These are phyloP conservation scores for Jaltomata sinuosa DNA, from an alignment of 257 asterid species.

Conservation along the genomic window DNA sequence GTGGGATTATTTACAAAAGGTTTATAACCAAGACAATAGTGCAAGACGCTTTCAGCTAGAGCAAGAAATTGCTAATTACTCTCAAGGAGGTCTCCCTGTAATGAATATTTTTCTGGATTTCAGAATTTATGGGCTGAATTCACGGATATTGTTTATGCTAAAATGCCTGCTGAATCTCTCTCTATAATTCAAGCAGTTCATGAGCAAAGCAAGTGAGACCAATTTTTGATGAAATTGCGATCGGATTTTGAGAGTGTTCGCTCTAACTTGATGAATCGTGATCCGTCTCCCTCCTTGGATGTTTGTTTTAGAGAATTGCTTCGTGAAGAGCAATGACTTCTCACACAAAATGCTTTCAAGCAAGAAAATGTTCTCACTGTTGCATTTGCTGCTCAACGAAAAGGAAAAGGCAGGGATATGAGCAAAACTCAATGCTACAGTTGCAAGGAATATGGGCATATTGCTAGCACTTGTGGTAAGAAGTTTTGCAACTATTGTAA, in stretches of 20 bases:
- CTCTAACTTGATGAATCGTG: background rate
- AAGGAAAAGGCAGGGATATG: background rate
- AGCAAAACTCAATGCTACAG: background rate
- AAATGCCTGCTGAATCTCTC: background rate
- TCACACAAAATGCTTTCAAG: background rate
- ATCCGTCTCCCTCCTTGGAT: background rate
- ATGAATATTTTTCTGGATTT: no score
- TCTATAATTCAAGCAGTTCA: background rate
- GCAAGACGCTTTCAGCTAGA: background rate
- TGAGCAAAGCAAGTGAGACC: background rate
- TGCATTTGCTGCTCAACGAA: background rate
- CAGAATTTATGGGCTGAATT: background rate
- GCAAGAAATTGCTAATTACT: background rate
- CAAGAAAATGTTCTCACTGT: no score
- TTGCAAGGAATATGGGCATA: background rate
- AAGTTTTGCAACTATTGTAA: no score
- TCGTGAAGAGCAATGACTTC: background rate
- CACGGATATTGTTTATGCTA: background rate
- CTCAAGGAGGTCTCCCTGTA: background rate
- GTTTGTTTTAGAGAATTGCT: background rate
- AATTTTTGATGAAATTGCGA: background rate
- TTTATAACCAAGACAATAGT: no score
- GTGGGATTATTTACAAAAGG: background rate
- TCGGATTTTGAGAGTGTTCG: no score
- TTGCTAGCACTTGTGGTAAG: background rate